Conservation (phyloP, 2,329 filamentous ascomycete species). For the Hirsutella thompsonii region DNA sequence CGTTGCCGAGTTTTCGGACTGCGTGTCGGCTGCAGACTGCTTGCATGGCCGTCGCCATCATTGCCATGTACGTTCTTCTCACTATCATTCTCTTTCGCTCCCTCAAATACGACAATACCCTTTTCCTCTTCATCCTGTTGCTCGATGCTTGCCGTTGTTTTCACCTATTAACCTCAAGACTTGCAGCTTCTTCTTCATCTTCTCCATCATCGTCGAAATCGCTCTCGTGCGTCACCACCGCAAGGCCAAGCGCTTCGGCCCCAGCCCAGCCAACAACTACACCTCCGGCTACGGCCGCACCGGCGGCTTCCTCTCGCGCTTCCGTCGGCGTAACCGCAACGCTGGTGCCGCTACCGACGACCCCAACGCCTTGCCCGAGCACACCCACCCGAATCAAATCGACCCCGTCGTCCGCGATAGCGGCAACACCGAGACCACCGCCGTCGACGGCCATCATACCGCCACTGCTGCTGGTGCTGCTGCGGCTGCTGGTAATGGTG, state of each 20-base stretch:
- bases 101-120: too few species aligned
- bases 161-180: too few species aligned
- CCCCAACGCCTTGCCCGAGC: conserved; percentile 22
- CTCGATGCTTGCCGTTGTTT: too few species aligned
- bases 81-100: too few species aligned
- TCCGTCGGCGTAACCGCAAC: conserved; percentile 21
- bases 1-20: conserved; percentile 30
- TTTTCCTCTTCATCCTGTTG: too few species aligned
- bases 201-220: conserved; percentile 58
- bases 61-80: conserved; percentile 47
- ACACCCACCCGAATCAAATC: conserved; percentile 27
- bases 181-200: conserved; percentile 56
- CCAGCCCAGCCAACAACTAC: conserved; percentile 36
- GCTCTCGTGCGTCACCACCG: conserved; percentile 57
- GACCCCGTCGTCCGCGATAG: conserved; percentile 24
- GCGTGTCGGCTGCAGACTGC: conserved; percentile 69
- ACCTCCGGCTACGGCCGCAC: conserved; percentile 35
- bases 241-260: conserved; percentile 61
- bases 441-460: conserved; percentile 8
- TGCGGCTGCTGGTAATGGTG: conserved; percentile 12
- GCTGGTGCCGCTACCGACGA: conserved; percentile 8
- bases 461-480: conserved; percentile 3
- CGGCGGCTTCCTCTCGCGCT: conserved; percentile 18
- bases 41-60: conserved; percentile 64
- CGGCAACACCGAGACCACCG: conserved; percentile 24